Evolutionary conservation across 2,329 filamentous ascomycete species (phyloP).

Genomic region (Capronia coronata): DNA sequence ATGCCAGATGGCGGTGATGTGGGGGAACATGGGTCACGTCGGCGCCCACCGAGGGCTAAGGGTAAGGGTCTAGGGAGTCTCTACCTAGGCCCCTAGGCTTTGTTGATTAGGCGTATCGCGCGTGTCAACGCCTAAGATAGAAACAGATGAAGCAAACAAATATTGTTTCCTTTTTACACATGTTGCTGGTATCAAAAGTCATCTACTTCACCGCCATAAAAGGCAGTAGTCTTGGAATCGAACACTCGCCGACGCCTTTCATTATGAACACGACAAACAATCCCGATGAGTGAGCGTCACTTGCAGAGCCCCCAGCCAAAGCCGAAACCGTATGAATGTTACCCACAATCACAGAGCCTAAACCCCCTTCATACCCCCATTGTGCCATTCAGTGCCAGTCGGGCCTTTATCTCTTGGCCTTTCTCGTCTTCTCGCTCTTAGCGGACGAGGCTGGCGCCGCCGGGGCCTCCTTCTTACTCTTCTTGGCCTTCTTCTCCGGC

Average conservation of each 20-base stretch:
- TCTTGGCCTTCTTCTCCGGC: conserved; percentile 39
- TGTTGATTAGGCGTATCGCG: no score
- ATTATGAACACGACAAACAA: conserved; percentile 17
- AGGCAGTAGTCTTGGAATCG: no score
- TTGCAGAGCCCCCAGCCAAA: conserved; percentile 1
- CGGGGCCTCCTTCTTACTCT: conserved; percentile 42
- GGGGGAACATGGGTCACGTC: no score
- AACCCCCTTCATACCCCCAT: neutral
- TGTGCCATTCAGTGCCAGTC: neutral
- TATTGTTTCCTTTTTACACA: no score
- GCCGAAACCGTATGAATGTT: conserved; percentile 11
- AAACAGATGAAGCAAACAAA: no score
- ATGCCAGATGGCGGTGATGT: no score
- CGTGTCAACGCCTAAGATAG: no score
- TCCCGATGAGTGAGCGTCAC: conserved; percentile 3
- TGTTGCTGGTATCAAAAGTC: no score
- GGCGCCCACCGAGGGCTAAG: no score
- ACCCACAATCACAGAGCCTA: conserved; percentile 1
- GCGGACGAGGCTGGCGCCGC: conserved; percentile 18
- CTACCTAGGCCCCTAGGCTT: no score
- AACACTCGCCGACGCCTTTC: conserved; percentile 1
- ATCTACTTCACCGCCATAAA: no score
- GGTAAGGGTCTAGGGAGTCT: no score
- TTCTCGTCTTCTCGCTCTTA: conserved; percentile 28
- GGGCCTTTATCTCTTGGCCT: conserved; percentile 22